Evolutionary conservation across 2,329 filamentous ascomycete genomes (phyloP), one percentile per base, ranked within the genome.

Genomic region (Fusarium lyarnte): DNA sequence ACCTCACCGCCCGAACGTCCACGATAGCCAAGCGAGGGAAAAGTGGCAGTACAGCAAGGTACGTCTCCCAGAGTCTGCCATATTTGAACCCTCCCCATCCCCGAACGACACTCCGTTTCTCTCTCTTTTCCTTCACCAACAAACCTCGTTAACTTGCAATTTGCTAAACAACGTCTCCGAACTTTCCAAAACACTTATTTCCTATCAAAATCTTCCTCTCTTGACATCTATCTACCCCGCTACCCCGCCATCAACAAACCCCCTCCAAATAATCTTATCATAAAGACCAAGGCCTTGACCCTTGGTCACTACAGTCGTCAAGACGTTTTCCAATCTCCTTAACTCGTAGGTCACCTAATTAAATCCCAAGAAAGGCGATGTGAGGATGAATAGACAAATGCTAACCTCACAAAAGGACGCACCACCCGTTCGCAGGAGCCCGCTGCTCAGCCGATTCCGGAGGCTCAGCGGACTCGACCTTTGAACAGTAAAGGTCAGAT

Each of bases 281-380:
- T 35, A 70, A 69, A 57, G 87, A 88, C 88, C 88, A 87, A 88
- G 87, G 81, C 77, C 73, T 78, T 60, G 74, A 77, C 69, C 79
- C 81, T 84, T 90, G 90, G 85, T 92, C 91, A 85, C 84, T 76
- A 72, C 80, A 83, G 83, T 84, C 91, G 92, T 89, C 94, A 97
- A 93, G 87, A 97, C 94, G 95, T 98, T 97, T 92, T 95, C 94
- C 88, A 98, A 97, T 87, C 92, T 97, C 79, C 92, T 98, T 78
- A 96, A 96, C 90, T 97, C 94, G 95, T 97, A 89, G 84, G 94
- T 81, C 23, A 76, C 23, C 38, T 53, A 29, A n/a, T 21, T 9
- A 19, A 23, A 5, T 14, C 36, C 27, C 5, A 45, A 39, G 27
- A 31, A 36, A 63, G 36, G 29, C 42, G 12, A 36, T 36, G 52